Base-by-base conservation (phyloP, 2,329 filamentous ascomycete genomes). In the Botrytis fabae region DNA sequence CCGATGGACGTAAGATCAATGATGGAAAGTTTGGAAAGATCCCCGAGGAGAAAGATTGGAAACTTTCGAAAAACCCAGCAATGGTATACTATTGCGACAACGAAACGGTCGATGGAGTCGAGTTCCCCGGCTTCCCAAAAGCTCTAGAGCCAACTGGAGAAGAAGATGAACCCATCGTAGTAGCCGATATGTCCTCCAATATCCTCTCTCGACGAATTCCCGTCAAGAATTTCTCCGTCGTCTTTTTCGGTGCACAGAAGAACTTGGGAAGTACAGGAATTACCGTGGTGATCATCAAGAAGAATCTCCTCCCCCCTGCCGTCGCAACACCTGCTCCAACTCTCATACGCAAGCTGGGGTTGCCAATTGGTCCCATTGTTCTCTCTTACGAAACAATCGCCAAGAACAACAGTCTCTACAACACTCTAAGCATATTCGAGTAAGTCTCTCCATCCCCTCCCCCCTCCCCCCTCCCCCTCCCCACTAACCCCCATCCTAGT, bases 191-290 rank as follows among this genome's bases (percentile, higher is more conserved):
- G 93, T 92, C 89, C 64, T 97, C 93, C 74, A 98, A 98, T 82
- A 97, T 98, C 80, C 89, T 98, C 69, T 94, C 93, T 64, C 86
- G 94, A 61, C 88, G 87, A 75, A 88, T 98, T 38, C 91, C 95
- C 48, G 88, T 97, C 65, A 86, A 85, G 77, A 95, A 96, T 80
- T 97, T 92, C 83, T 92, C 91, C 1, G 85, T 92, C 77, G 92
- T 98, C 80, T 98, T 98, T 84, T 97, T 94, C 75, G 94, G 95
- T 64, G 94, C 95, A 0, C 95, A 98, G 82, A 98, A 98, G 88
- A 98, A 98, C 83, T 87, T 98, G 18, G 95, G 95, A 42, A 89
- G 89, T 4, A 91, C 95, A 1, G 95, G 95, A 74, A 88, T 98
- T 74, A 96, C 95, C 9, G 92, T 97, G 42, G 91, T 92, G 22